A percentile compares a stretch with the other conserved stretches of the same genome.
Evolutionary conservation across 495 filamentous ascomycete species (phyloP).

Genomic region (Echria macrotheca): DNA sequence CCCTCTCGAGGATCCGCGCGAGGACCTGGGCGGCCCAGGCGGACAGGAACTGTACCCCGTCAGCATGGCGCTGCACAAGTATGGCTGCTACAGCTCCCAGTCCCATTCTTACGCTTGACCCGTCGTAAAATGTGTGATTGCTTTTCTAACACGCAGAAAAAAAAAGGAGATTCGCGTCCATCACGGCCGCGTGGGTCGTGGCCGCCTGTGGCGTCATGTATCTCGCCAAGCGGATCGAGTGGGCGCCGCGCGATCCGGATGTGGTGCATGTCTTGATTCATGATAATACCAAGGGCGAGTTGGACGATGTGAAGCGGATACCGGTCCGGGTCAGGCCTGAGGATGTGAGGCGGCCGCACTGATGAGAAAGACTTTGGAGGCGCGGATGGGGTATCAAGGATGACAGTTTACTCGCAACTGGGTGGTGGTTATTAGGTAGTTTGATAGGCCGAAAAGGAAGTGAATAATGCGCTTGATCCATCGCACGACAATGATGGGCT

Average conservation of each 20-base stretch:
- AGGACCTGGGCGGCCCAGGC: constrained; percentile 10
- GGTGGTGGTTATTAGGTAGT: too few relatives aligned
- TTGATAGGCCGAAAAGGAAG: too few relatives aligned
- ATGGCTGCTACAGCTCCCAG: background rate
- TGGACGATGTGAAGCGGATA: constrained; percentile 9
- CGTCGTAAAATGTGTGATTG: too few relatives aligned
- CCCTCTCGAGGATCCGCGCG: background rate
- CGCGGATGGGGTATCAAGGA: background rate
- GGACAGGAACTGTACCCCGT: constrained; percentile 9
- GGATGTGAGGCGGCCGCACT: background rate
- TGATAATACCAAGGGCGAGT: constrained; percentile 2
- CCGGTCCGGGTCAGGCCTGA: background rate
- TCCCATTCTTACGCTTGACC: background rate
- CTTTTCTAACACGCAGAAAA: too few relatives aligned
- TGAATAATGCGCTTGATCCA: too few relatives aligned
- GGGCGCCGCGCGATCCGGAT: background rate
- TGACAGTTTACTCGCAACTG: too few relatives aligned
- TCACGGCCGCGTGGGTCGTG: constrained; percentile 11
- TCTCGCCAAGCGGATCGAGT: constrained; percentile 8
- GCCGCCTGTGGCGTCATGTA: constrained; percentile 8
- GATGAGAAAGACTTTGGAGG: background rate
- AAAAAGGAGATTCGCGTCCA: constrained; percentile 10
- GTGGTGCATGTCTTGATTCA: constrained; percentile 1
- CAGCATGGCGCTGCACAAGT: background rate
- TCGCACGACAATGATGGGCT: too few relatives aligned